A percentile compares a stretch with the other conserved stretches of the same genome.
Conservation (phyloP, 305 asterid genomes). For the Fraxinus nigra region DNA sequence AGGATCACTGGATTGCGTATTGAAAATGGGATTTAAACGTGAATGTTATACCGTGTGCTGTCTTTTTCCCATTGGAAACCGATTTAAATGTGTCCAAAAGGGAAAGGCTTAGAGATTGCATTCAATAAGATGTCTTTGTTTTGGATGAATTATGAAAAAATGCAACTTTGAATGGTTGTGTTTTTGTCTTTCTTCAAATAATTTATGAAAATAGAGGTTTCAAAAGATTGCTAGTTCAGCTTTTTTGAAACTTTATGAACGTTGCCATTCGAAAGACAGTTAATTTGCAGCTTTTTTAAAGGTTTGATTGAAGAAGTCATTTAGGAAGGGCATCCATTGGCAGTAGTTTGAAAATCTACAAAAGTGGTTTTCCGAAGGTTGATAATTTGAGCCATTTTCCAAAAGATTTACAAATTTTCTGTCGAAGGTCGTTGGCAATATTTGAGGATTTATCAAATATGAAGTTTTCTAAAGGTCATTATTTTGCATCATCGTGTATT, state of each 20-base stretch:
- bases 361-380: neutral
- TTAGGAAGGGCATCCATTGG: neutral
- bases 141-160: constrained; percentile 3
- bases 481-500: neutral
- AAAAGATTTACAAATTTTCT: neutral
- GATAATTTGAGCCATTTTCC: neutral
- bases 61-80: neutral
- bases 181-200: constrained; percentile 1
- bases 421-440: neutral
- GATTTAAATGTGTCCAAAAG: constrained; percentile 9
- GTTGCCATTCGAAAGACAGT: neutral
- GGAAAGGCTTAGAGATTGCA: neutral
- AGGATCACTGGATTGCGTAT: constrained; percentile 6
- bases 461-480: neutral
- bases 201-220: neutral
- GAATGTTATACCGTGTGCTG: too few species aligned
- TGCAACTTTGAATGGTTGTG: neutral
- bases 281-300: neutral
- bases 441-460: neutral
- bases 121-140: neutral
- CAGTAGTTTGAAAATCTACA: neutral
- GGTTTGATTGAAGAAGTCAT: neutral
- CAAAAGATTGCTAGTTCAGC: neutral
- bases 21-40: neutral
- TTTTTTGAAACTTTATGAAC: neutral